Conservation (phyloP, 1,139 yeast genomes). For the Diutina rugosa region DNA sequence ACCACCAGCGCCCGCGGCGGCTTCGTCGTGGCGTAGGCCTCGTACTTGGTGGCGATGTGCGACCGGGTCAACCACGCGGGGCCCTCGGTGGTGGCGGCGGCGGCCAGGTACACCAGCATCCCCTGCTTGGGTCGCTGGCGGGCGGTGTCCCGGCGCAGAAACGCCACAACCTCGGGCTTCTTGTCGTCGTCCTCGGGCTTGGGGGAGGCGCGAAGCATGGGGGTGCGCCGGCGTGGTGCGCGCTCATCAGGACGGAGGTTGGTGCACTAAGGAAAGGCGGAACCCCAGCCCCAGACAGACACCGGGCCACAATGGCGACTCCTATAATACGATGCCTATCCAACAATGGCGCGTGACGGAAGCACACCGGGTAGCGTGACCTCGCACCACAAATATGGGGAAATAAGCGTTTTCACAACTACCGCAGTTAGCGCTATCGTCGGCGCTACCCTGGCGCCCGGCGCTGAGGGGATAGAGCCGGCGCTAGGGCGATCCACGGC, state of each 20-base stretch:
- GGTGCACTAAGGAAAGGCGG: background rate
- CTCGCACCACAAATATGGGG: no score
- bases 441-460: no score
- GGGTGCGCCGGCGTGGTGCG: background rate
- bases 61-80: background rate
- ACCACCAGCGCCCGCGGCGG: background rate
- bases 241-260: background rate
- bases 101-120: background rate
- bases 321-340: no score
- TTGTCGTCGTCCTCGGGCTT: background rate
- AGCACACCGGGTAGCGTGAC: no score
- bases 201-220: background rate
- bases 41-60: slow-evolving; percentile 1
- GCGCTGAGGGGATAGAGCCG: no score
- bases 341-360: no score
- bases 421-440: no score
- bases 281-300: background rate
- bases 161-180: background rate
- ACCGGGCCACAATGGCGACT: background rate
- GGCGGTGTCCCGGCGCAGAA: background rate
- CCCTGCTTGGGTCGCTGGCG: slow-evolving; percentile 1
- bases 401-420: no score
- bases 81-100: background rate
- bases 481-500: no score
- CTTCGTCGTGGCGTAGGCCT: background rate